A percentile compares a stretch with the other conserved stretches of the same genome.
These are phyloP conservation scores for Colletotrichum musicola DNA, from an alignment of 2,329 filamentous ascomycete genomes.

Conservation along the genomic window DNA sequence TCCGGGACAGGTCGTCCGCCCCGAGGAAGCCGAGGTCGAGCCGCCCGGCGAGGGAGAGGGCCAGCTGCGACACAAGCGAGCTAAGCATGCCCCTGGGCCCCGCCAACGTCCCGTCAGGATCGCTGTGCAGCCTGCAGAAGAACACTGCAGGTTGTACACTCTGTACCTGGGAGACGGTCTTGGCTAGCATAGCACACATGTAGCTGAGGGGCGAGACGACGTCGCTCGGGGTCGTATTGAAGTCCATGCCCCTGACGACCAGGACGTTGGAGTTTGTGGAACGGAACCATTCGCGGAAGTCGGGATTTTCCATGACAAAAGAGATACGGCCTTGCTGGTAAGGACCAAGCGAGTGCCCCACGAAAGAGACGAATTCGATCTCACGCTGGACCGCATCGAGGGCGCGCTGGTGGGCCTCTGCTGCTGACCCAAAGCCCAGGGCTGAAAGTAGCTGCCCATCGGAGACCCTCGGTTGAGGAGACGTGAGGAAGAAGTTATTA, in stretches of 20 bases:
- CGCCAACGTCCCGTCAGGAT: background rate
- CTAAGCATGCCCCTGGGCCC: background rate
- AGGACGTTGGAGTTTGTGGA: background rate
- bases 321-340: background rate
- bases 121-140: constrained; percentile 5
- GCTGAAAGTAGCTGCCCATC: background rate
- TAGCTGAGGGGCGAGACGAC: constrained; percentile 1
- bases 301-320: background rate
- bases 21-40: background rate
- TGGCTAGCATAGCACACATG: background rate
- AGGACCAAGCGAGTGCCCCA: background rate
- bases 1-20: background rate
- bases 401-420: background rate
- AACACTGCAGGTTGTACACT: background rate
- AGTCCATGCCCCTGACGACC: background rate
- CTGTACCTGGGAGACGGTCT: background rate
- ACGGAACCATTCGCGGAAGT: background rate
- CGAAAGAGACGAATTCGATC: background rate
- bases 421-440: background rate
- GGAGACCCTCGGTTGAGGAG: background rate
- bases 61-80: background rate
- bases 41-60: background rate
- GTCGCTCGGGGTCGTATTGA: background rate
- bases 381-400: background rate
- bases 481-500: background rate